Evolutionary conservation across 2,329 filamentous ascomycete genomes (phyloP).

Genomic region (Exophiala bonariae): DNA sequence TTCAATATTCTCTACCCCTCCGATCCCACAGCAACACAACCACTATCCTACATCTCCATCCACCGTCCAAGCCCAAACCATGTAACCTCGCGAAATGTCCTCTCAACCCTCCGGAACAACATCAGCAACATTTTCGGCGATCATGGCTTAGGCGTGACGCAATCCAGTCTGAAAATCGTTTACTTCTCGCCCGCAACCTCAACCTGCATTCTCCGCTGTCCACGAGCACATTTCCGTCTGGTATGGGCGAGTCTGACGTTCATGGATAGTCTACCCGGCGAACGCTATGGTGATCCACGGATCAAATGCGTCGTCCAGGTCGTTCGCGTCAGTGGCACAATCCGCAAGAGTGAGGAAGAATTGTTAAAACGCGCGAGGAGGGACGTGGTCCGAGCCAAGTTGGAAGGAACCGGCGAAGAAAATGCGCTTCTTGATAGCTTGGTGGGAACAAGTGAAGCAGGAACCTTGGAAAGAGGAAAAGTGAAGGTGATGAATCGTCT

Average conservation of each 20-base stretch:
- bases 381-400: constrained; percentile 57
- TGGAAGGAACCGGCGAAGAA: constrained; percentile 10
- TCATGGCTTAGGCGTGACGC: constrained; percentile 63
- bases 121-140: constrained; percentile 80
- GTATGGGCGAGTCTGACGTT: constrained; percentile 89
- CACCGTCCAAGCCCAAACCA: constrained; percentile 75
- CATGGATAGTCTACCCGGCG: constrained; percentile 65
- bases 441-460: background rate
- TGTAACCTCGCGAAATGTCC: constrained; percentile 59
- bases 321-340: constrained; percentile 85
- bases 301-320: constrained; percentile 76
- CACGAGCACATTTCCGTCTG: constrained; percentile 78
- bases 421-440: constrained; percentile 5
- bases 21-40: constrained; percentile 20
- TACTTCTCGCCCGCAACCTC: constrained; percentile 91
- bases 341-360: constrained; percentile 87
- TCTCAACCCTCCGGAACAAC: constrained; percentile 63
- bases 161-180: constrained; percentile 63
- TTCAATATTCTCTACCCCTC: constrained; percentile 85
- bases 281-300: constrained; percentile 8
- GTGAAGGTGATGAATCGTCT: too few relatives aligned
- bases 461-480: background rate
- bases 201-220: constrained; percentile 85
- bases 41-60: constrained; percentile 66
- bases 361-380: constrained; percentile 75